Base-by-base conservation (phyloP, 345 rosid genomes). In the Anastatica hierochuntica region DNA sequence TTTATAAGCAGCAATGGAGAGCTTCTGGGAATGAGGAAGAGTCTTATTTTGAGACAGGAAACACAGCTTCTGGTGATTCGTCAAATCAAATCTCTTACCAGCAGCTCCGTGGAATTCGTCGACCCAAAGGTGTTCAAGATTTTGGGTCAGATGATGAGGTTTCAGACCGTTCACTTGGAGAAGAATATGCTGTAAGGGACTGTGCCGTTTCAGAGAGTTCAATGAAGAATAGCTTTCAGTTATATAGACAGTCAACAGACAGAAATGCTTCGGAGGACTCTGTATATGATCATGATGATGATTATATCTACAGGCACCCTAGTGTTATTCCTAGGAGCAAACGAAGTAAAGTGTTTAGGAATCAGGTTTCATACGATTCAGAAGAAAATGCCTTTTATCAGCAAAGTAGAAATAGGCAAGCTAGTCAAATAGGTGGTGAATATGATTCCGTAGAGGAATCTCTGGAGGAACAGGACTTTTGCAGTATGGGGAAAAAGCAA, bases 171-270 rank as follows among this genome's bases (percentile, higher is more conserved):
- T 73, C 78, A 29, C 77, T 61, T 36, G 80, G 62, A 27, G 76
- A 60, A 56, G 58, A 63, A 41, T 63, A 51, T 63, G 39, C 42
- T 37, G 88, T 53, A 38, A 62, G 57, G 53, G 80, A 70, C 47
- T 60, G 68, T 74, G 81, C 55, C 53, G 59, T 51, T 44, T 88
- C 84, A 8, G 79, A 79, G 43, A 81, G 78, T 67, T 72, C 77
- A 8, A 46, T 57, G 37, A 77, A 67, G 53, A 69, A 69, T 27
- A 54, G 43, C 51, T 56, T 57, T 56, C 60, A 19, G 43, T 35
- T 21, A 53, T 66, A 54, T 23, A 60, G 72, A 69, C 5, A 29
- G 33, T n/a, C n/a, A n/a, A n/a, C n/a, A n/a, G n/a, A n/a, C n/a
- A n/a, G n/a, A n/a, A n/a, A n/a, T n/a, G n/a, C n/a, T n/a, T n/a